Percentiles rank a stretch among this genome's conserved stretches.
Evolutionary conservation across 345 rosid species (phyloP).

Genomic region (Luvunga scandens): DNA sequence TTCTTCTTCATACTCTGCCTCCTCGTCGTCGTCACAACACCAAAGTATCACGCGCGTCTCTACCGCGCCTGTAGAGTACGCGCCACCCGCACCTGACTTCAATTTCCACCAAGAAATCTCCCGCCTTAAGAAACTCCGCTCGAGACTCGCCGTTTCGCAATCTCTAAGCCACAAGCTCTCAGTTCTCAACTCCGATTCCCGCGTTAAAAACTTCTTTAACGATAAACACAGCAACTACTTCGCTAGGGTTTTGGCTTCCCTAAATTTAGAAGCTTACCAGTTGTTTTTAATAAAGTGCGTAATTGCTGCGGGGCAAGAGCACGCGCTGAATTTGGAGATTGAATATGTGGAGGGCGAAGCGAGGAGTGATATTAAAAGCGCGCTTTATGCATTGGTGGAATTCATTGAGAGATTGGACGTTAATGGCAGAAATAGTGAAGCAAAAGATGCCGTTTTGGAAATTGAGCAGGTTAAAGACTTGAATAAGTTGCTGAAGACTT

Average conservation of each 20-base stretch:
- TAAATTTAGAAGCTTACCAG: slow-evolving; percentile 43
- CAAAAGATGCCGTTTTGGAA: slow-evolving; percentile 28
- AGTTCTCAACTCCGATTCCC: slow-evolving; percentile 46
- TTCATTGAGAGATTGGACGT: slow-evolving; percentile 76
- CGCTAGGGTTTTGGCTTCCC: slow-evolving; percentile 32
- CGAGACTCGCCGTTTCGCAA: slow-evolving; percentile 40
- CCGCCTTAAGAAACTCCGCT: slow-evolving; percentile 58
- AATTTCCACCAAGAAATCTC: slow-evolving; percentile 60
- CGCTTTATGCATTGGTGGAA: slow-evolving; percentile 65
- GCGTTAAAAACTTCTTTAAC: slow-evolving; percentile 50
- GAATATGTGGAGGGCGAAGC: slow-evolving; percentile 34
- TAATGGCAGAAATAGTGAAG: slow-evolving; percentile 23
- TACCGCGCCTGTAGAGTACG: slow-evolving; percentile 66
- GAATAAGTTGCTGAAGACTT: slow-evolving; percentile 44
- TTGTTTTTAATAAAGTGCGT: slow-evolving; percentile 65
- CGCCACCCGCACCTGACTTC: slow-evolving; percentile 64
- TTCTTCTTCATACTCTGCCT: slow-evolving; percentile 28
- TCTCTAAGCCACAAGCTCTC: slow-evolving; percentile 35
- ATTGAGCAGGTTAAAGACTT: slow-evolving; percentile 46
- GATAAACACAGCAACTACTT: slow-evolving; percentile 22
- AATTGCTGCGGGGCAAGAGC: slow-evolving; percentile 84
- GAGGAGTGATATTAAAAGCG: slow-evolving; percentile 55
- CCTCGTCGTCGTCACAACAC: slow-evolving; percentile 6
- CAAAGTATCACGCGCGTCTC: slow-evolving; percentile 43
- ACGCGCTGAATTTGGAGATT: slow-evolving; percentile 46